Percentiles rank a stretch among this genome's conserved stretches.
These are phyloP conservation scores for Pythium folliculosum DNA, from an alignment of 352 stramenopile species.

Conservation along the genomic window DNA sequence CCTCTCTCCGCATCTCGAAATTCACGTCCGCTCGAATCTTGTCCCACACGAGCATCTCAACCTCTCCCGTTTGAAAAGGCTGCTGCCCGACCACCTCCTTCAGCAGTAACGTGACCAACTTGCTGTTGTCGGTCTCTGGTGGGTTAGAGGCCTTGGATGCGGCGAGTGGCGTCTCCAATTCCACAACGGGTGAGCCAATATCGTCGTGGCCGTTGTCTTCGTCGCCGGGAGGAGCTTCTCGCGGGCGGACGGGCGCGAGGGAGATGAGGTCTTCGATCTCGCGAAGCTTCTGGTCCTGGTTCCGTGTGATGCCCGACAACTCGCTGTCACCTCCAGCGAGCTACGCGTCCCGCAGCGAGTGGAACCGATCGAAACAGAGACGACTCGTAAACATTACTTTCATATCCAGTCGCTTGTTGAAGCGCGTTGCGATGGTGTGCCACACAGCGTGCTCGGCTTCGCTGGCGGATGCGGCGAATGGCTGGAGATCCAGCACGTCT, in stretches of 20 bases:
- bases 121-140: no score
- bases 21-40: slow-evolving; percentile 5
- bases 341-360: neutral
- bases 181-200: no score
- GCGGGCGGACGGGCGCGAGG: no score
- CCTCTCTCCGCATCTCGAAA: neutral
- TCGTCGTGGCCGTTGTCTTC: no score
- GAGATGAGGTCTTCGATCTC: neutral
- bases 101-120: neutral
- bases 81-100: neutral
- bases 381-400: neutral
- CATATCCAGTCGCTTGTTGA: neutral
- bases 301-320: neutral
- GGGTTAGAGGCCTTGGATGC: no score
- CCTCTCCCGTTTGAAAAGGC: neutral
- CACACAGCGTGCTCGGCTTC: neutral
- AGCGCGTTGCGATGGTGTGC: neutral
- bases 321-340: neutral
- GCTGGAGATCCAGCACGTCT: neutral
- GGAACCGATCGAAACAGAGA: neutral
- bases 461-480: neutral
- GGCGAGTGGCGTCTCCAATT: no score
- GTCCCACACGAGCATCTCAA: slow-evolving; percentile 9
- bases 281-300: neutral
- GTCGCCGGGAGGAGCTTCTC: no score